Base-by-base conservation (phyloP, 2,329 filamentous ascomycete species). In the Calonectria crousiana region DNA sequence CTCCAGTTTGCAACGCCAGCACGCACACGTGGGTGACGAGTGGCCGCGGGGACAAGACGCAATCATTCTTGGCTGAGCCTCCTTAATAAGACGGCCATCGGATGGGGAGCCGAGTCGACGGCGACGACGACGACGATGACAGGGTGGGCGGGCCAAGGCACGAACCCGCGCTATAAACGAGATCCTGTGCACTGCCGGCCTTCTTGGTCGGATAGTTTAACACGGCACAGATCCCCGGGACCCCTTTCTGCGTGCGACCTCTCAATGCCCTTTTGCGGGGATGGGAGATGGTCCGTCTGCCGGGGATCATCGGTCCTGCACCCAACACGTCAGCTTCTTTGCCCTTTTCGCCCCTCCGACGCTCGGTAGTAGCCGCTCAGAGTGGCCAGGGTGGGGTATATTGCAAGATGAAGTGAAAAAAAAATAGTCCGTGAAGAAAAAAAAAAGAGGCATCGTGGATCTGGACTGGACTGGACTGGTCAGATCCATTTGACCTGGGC, bases 301-400 rank as follows among this genome's bases (percentile, higher is more conserved):
- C 30, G 52, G 67, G 67, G 67, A 49, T 60, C 26, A 41, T 44
- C 28, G 41, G 30, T 23, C 47, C 14, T 20, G 49, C 36, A 53
- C 65, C 65, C 66, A 69, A 69, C 67, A 62, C 53, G 67, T 69
- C 67, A 69, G 67, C 67, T 69, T 38, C 56, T 60, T 58, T 13
- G 23, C 23, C 26, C 49, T 28, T 14, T 18, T 52, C 26, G 49
- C 30, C 30, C 18, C 20, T 49, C 47, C 34, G 38, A 4, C 8
- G 8, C 36, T 51, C 67, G 52, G 67, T 47, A 60, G 32, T 47
- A 49, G 28, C 67, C 67, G 53, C 66, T 30, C 20, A n/a, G 52
- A 51, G 36, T 38, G 52, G 32, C 26, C 28, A 30, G 13, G n/a
- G 51, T 53, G 51, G 26, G 51, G 28, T 53, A 4, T 4, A 32